Base-by-base conservation (phyloP, 2,329 filamentous ascomycete species). In the Paramyrothecium roridum region DNA sequence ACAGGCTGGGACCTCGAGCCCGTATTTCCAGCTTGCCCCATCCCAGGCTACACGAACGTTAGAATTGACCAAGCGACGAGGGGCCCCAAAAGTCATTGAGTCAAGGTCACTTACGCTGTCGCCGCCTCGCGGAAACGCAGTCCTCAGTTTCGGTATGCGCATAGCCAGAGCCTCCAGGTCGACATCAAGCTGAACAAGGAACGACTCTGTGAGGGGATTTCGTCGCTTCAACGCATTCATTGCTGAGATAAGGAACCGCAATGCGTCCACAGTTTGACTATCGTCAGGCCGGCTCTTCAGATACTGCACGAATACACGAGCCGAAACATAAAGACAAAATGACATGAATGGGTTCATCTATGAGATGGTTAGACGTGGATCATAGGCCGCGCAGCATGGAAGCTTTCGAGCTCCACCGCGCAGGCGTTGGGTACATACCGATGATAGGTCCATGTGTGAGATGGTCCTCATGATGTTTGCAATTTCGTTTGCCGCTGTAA, bases 261-360 rank as follows among this genome's bases (percentile, higher is more conserved):
- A 76, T 0, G 92, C 93, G 54, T 93, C 88, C 19, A 80, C 85
- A 61, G 85, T 89, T 70, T 85, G 90, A 66, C 80, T 85, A 70
- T 98, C 93, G 30, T 93, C 88, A 1, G 93, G 91, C n/a, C 89
- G 83, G 55, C 90, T 95, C 72, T 96, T 97, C n/a, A 98, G 80
- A 66, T 96, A 97, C 69, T 98, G 93, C 8, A 98, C 88, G 67
- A 98, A 98, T 0, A 98, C 93, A 52, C 95, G 85, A 21, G 93
- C 91, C 12, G 93, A 89, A n/a, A 98, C 93, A 65, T 97, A 98
- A 47, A 99, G 82, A 67, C 92, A 96, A 72, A 98, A 98, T 0
- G 91, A 92, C 64, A 96, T 89, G 69, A 97, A 98, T 0, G 93
- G 91, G 62, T 97, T 96, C 84, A 96, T 91, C 91, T 97, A 57